These are phyloP conservation scores for Cenchrus fungigraminus DNA, from an alignment of 176 grass and related monocot genomes.

Conservation along the genomic window DNA sequence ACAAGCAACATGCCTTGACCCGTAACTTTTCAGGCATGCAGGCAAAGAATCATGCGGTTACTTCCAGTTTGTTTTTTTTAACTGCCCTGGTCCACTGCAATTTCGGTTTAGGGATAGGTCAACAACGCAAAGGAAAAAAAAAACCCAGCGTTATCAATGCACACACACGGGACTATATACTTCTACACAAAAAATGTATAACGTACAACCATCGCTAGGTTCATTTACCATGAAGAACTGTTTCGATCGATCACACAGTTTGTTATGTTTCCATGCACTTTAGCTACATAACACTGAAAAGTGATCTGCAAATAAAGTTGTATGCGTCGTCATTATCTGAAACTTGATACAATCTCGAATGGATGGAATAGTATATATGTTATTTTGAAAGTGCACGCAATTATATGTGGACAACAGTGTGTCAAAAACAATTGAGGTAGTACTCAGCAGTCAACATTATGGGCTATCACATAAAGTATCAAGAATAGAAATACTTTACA, in stretches of 20 bases:
- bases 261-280: background rate
- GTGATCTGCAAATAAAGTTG: background rate
- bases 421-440: slow-evolving; percentile 14
- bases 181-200: background rate
- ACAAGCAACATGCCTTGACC: slow-evolving; percentile 40
- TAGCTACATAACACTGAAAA: background rate
- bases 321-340: background rate
- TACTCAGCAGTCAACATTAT: slow-evolving; percentile 49
- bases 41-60: slow-evolving; percentile 38
- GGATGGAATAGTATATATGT: background rate
- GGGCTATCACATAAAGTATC: slow-evolving; percentile 44
- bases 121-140: background rate
- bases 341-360: background rate
- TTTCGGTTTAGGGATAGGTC: background rate
- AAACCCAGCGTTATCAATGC: background rate
- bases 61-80: background rate
- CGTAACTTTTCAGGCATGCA: slow-evolving; percentile 55
- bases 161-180: background rate
- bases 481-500: slow-evolving; percentile 36
- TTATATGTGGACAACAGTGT: slow-evolving; percentile 18
- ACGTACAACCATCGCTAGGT: background rate
- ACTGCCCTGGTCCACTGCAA: background rate
- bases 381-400: slow-evolving; percentile 34
- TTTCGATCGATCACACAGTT: background rate
- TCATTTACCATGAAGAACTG: too few species aligned